Base-by-base conservation (phyloP, 306 rosid genomes). In the Pueraria montana region DNA sequence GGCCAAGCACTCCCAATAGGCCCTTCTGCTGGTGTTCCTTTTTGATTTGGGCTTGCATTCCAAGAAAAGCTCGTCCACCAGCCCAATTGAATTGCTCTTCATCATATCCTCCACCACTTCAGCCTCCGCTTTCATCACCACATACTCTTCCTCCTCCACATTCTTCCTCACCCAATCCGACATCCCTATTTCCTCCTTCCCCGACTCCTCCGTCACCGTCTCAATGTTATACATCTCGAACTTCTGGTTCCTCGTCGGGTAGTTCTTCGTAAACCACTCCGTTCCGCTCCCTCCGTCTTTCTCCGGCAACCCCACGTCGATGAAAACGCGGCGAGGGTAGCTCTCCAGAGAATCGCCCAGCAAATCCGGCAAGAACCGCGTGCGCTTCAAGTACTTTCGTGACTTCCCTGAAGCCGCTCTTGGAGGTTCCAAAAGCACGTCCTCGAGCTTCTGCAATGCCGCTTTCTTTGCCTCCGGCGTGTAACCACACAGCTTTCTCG, bases 1-100 rank as follows among this genome's bases (percentile, higher is more conserved):
- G 0, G 97, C 97, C 88, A 94, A 84, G 63, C 97, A 94, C 68
- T 92, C 90, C 97, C 98, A 94, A 55, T 94, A 94, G 64, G 98
- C 92, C 74, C 92, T 88, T 5, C 85, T 34, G 8, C 85, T 84
- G 11, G 21, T 43, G 5, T 52, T 23, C 50, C 50, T n/a, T n/a
- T n/a, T n/a, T n/a, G n/a, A n/a, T n/a, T 20, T 69, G 1, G 93
- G 92, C 84, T 90, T 91, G 90, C 97, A 94, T 11, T 91, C 96
- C 89, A 94, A 85, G 96, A 94, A 94, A 62, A 94, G 96, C 85
- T 94, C 97, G 58, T 92, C 97, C 46, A 94, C 92, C 23, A 94
- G 78, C 52, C 79, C 74, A 5, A 91, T 88, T 1, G 88, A 82
- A 21, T 83, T 84, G 4, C 86, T 82, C 68, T 73, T 87, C 84